Evolutionary conservation across 805 yeast species (phyloP), one percentile per base, ranked within the genome.

Genomic region (Candida hispaniensis): DNA sequence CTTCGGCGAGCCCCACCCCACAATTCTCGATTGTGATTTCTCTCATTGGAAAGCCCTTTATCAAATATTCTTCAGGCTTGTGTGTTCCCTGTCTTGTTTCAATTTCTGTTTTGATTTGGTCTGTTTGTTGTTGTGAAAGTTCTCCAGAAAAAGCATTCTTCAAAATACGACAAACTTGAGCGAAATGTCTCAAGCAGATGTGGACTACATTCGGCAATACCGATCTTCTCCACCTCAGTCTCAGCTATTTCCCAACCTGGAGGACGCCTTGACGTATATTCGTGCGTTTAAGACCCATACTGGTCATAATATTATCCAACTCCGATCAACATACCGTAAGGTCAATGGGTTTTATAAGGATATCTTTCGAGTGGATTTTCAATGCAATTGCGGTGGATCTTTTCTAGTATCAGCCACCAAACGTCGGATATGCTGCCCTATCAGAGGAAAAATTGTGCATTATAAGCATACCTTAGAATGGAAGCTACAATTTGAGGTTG

Each of bases 101-200:
- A n/a, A n/a, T n/a, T n/a, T n/a, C n/a, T n/a, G n/a, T n/a, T n/a
- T n/a, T n/a, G n/a, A n/a, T n/a, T n/a, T n/a, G n/a, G n/a, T n/a
- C n/a, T n/a, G n/a, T n/a, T n/a, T n/a, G n/a, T n/a, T n/a, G n/a
- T n/a, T n/a, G n/a, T n/a, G n/a, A n/a, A n/a, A n/a, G n/a, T n/a
- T n/a, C n/a, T n/a, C n/a, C n/a, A n/a, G n/a, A n/a, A n/a, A n/a
- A n/a, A n/a, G n/a, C n/a, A n/a, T n/a, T n/a, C n/a, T n/a, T n/a
- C n/a, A n/a, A n/a, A n/a, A n/a, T n/a, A n/a, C n/a, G n/a, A n/a
- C n/a, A n/a, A n/a, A n/a, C n/a, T n/a, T n/a, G n/a, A n/a, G n/a
- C n/a, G n/a, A n/a, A 11, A 32, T 32, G 36, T 32, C 36, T 14
- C 36, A 32, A 23, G 36, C 36, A 32, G 36, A 32, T 28, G 24